Base-by-base conservation (phyloP, 345 rosid genomes). In the Melastoma malabathricum region DNA sequence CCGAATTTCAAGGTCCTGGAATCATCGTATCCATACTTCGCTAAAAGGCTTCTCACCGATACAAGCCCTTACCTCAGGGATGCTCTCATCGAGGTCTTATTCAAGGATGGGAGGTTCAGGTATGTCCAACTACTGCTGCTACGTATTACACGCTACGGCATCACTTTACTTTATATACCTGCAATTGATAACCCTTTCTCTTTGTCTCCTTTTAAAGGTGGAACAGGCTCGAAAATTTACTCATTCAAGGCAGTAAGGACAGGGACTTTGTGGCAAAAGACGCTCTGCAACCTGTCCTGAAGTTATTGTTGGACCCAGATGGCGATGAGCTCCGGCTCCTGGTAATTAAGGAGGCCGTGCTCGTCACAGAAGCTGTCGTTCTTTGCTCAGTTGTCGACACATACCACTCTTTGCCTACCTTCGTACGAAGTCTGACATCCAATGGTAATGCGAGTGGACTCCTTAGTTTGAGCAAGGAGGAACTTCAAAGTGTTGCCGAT, bases 1-100 rank as follows among this genome's bases (percentile, higher is more conserved):
- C 98, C 98, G 34, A 75, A 82, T 68, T 90, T 90, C 67, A 90
- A 90, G 75, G 89, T 84, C 59, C 61, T 90, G 67, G 94, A 94
- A 71, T 92, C 96, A 54, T 86, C 98, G 19, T 86, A 92, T 70
- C 98, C 96, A 17, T 90, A 90, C 62, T 84, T 90, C 64, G 98
- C 98, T 44, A 90, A 86, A 72, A 82, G 98, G 75, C 96, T 90
- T 63, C 92, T 90, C 70, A 90, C 98, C 15, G 98, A 86, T 74
- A 85, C 92, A 57, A 84, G 82, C 68, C 94, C 98, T 38, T 90
- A 90, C 67, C 84, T 90, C 20, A 76, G 98, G 72, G 98, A 90
- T 68, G 94, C 98, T 56, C 98, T 90, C 61, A 61, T 90, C 29
- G 94, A 86, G 89, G 70, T 90, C 62, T 83, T 90, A 61, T 90